Conservation (phyloP, 1,284 basidiomycete genomes). For the Fomitopsis betulina region DNA sequence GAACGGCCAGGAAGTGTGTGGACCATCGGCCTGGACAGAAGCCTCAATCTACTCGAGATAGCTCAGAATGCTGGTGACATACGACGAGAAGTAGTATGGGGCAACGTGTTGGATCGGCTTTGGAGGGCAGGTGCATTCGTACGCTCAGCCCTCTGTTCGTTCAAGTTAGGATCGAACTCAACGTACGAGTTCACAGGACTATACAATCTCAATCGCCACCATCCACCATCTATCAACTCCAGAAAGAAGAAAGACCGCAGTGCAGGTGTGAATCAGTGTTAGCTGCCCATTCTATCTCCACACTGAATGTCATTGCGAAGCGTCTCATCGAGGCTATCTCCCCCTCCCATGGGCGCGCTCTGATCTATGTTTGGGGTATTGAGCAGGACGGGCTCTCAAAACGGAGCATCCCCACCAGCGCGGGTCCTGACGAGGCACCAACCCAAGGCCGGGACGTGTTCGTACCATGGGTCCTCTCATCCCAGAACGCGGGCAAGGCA, state of each 20-base stretch:
- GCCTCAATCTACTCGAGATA: constrained; percentile 70
- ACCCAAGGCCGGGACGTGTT: constrained; percentile 56
- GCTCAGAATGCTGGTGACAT: constrained; percentile 56
- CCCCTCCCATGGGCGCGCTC: constrained; percentile 64
- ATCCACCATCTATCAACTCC: constrained; percentile 89
- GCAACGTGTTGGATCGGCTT: constrained; percentile 61
- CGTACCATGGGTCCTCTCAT: constrained; percentile 63
- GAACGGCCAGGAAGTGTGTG: constrained; percentile 55
- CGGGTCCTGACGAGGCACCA: neutral
- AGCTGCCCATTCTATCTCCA: neutral
- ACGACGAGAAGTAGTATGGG: constrained; percentile 70
- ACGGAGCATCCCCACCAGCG: constrained; percentile 47
- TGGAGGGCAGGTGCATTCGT: constrained; percentile 82
- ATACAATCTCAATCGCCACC: constrained; percentile 92
- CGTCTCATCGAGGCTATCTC: constrained; percentile 64
- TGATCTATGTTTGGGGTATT: constrained; percentile 98
- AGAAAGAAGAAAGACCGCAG: constrained; percentile 63
- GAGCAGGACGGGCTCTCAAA: constrained; percentile 88
- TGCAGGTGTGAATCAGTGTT: constrained; percentile 48
- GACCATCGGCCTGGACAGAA: constrained; percentile 84
- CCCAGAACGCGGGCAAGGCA: constrained; percentile 16
- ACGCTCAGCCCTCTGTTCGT: constrained; percentile 28
- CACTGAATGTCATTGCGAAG: constrained; percentile 31
- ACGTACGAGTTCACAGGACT: constrained; percentile 58
- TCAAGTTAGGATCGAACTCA: neutral